These are phyloP conservation scores for Forsythia suspensa DNA, from an alignment of 257 asterid species.

Conservation along the genomic window DNA sequence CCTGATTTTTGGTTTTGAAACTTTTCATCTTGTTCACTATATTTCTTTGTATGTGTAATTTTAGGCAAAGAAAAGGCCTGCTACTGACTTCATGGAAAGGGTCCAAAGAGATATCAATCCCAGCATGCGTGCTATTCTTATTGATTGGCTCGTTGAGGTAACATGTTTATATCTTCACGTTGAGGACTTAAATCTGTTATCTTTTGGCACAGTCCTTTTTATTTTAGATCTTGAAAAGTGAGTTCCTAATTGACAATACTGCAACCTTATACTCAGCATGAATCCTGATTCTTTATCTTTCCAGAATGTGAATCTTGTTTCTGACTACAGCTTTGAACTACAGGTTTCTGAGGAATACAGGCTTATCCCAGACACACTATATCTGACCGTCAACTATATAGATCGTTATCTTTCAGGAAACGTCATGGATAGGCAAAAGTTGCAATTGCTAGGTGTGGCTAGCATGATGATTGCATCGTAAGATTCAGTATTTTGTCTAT, in stretches of 20 bases:
- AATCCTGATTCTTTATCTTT: not conserved
- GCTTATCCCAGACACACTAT: slow-evolving; percentile 1
- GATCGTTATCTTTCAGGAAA: slow-evolving; percentile 19
- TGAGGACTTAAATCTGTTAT: not conserved
- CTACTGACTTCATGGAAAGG: slow-evolving; percentile 46
- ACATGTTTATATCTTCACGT: not conserved
- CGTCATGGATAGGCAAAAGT: not conserved
- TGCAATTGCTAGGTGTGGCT: not conserved
- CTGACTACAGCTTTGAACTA: slow-evolving; percentile 14
- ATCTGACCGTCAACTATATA: not conserved
- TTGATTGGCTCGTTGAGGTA: slow-evolving; percentile 62
- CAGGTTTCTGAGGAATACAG: not conserved
- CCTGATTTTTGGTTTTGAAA: not conserved
- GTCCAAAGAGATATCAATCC: slow-evolving; percentile 52
- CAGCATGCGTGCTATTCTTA: slow-evolving; percentile 46
- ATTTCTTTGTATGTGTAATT: slow-evolving; percentile 12
- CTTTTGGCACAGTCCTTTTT: not conserved
- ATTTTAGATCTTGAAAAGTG: not conserved
- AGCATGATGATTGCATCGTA: slow-evolving; percentile 42
- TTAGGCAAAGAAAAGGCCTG: slow-evolving; percentile 28
- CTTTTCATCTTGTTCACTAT: not conserved
- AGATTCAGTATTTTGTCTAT: slow-evolving; percentile 27
- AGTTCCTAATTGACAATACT: no score
- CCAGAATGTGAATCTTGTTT: not conserved
- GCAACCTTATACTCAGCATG: not conserved